phyloP scores from a whole-genome alignment of 2,329 filamentous ascomycete genomes.

The Cytospora chrysosperma region DNA sequence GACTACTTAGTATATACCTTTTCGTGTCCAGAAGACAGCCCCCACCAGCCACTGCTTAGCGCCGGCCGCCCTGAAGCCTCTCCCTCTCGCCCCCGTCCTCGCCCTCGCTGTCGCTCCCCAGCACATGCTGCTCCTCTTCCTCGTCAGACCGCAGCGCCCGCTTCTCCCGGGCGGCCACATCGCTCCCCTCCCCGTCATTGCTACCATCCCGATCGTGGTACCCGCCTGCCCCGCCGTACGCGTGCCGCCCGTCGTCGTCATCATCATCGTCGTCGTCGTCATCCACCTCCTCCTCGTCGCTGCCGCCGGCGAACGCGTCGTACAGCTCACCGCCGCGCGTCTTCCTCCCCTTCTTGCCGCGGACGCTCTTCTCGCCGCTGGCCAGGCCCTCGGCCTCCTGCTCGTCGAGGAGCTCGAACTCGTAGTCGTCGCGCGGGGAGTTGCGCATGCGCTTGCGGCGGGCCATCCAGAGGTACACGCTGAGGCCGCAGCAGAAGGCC shows the following conservation, averaged over 20 bases:
- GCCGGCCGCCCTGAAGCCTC: constrained; percentile 27
- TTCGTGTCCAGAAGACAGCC: not conserved
- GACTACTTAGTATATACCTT: not conserved
- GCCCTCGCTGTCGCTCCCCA: constrained; percentile 49
- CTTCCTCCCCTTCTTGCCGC: constrained; percentile 45
- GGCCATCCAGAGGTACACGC: constrained; percentile 77
- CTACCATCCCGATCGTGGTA: constrained; percentile 32
- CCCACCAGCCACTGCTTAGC: not conserved
- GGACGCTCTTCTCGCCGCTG: constrained; percentile 43
- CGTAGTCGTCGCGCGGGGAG: constrained; percentile 77
- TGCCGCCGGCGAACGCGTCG: constrained; percentile 92
- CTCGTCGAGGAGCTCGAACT: constrained; percentile 89
- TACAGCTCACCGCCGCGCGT: constrained; percentile 85
- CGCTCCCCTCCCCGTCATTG: constrained; percentile 24
- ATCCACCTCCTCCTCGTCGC: constrained; percentile 70
- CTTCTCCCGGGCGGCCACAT: constrained; percentile 34
- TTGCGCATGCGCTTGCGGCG: constrained; percentile 74
- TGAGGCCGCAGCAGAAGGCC: constrained; percentile 77
- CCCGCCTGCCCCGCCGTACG: constrained; percentile 38
- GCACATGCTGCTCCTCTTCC: constrained; percentile 46
- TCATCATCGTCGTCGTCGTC: constrained; percentile 66
- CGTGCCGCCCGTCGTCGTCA: constrained; percentile 35
- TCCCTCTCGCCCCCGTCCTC: constrained; percentile 39
- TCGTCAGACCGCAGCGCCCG: constrained; percentile 28
- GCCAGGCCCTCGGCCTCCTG: constrained; percentile 64